Conservation (phyloP, 2,329 filamentous ascomycete genomes). For the Ceratocystis albifundus region DNA sequence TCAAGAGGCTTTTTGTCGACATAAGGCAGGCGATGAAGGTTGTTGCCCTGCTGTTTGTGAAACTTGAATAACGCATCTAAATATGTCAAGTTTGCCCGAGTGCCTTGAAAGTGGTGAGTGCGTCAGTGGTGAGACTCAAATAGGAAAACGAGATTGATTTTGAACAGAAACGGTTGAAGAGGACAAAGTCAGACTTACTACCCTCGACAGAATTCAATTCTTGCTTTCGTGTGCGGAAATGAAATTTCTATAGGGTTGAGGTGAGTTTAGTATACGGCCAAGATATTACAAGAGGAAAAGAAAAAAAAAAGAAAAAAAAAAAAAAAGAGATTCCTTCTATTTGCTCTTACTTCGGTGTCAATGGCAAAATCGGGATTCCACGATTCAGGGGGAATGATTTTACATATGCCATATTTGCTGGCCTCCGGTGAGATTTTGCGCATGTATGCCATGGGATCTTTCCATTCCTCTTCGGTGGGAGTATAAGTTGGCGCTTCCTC, state of each 20-base stretch:
- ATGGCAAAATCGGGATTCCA: conserved; percentile 96
- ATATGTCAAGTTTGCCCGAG: conserved; percentile 89
- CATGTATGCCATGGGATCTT: conserved; percentile 87
- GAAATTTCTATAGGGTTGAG: conserved; percentile 57
- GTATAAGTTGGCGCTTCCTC: conserved; percentile 82
- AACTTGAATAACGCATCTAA: conserved; percentile 91
- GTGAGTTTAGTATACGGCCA: conserved; percentile 24
- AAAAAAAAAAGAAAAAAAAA: conserved; percentile 7
- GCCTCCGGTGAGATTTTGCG: conserved; percentile 82
- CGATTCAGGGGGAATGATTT: conserved; percentile 82
- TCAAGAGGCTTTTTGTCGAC: conserved; percentile 97
- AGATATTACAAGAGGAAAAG: conserved; percentile 6
- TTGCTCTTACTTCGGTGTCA: conserved; percentile 69
- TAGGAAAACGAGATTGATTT: neutral
- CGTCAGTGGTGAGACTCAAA: conserved; percentile 13
- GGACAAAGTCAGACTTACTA: conserved; percentile 47
- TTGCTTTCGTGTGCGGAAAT: conserved; percentile 91
- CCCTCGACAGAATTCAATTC: conserved; percentile 97
- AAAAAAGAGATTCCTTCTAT: conserved; percentile 5
- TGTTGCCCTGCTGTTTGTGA: conserved; percentile 91
- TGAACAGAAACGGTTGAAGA: neutral
- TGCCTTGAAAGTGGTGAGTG: conserved; percentile 44
- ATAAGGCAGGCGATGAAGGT: conserved; percentile 84
- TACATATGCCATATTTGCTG: conserved; percentile 79
- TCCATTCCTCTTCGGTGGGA: conserved; percentile 88